A percentile compares a stretch with the other conserved stretches of the same genome.
These are phyloP conservation scores for Moesziomyces sp. DNA, from an alignment of 1,284 basidiomycete species.

Conservation along the genomic window DNA sequence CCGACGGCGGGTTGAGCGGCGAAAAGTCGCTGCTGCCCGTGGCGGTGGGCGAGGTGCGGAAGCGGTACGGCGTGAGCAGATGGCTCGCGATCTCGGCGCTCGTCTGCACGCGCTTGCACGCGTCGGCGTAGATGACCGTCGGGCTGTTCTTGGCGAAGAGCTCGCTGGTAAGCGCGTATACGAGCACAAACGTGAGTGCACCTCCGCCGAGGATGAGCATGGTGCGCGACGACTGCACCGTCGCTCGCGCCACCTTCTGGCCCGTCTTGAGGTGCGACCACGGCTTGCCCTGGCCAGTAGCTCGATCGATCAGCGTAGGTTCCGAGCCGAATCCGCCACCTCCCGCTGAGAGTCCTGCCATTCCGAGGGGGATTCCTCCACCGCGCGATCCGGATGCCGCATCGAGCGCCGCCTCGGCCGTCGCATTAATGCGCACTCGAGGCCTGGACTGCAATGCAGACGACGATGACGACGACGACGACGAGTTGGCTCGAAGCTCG, in stretches of 20 bases:
- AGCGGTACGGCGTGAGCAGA: conserved; percentile 57
- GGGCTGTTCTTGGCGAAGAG: conserved; percentile 92
- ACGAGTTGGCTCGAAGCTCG: conserved; percentile 20
- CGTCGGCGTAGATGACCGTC: conserved; percentile 85
- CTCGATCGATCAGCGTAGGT: conserved; percentile 36
- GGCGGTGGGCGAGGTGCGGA: conserved; percentile 47
- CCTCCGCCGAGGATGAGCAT: conserved; percentile 80
- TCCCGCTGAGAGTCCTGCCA: conserved; percentile 30
- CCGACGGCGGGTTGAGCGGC: conserved; percentile 52
- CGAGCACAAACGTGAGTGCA: conserved; percentile 73
- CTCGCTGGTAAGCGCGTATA: conserved; percentile 87
- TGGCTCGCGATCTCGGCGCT: conserved; percentile 71
- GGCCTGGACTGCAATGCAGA: conserved; percentile 28
- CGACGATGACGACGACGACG: conserved; percentile 27
- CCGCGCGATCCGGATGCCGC: conserved; percentile 27
- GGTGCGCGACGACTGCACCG: conserved; percentile 78
- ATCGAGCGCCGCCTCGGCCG: conserved; percentile 45
- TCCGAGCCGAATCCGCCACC: conserved; percentile 14
- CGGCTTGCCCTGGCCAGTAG: conserved; percentile 63
- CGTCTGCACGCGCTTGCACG: conserved; percentile 82
- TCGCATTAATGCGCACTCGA: conserved; percentile 38
- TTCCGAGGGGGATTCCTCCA: conserved; percentile 35
- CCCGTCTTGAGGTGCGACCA: conserved; percentile 84
- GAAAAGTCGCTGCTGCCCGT: conserved; percentile 45
- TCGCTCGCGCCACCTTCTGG: conserved; percentile 86